These are phyloP conservation scores for Dipodascopsis uninucleata DNA, from an alignment of 805 yeast genomes.

Conservation along the genomic window DNA sequence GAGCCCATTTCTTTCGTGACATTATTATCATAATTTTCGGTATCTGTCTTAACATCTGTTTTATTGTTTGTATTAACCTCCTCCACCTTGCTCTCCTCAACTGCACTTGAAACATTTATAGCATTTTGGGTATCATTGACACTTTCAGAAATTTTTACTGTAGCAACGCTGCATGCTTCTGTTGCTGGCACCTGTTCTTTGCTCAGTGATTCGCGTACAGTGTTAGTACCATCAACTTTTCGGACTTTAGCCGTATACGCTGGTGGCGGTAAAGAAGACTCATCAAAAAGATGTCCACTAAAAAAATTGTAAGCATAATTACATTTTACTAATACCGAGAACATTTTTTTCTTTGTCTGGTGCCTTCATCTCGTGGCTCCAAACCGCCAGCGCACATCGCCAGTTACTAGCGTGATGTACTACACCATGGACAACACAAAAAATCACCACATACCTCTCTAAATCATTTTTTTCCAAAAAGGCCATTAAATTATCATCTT, in stretches of 20 bases:
- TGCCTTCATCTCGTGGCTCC: too few species aligned
- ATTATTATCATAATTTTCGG: too few species aligned
- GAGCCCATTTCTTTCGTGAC: too few species aligned
- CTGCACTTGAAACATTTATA: too few species aligned
- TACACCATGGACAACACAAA: constrained; percentile 3
- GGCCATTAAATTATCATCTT: constrained; percentile 42
- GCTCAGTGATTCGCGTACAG: constrained; percentile 6
- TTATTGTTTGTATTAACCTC: too few species aligned
- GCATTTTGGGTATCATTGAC: too few species aligned
- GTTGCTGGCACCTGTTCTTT: background rate
- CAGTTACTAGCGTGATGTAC: background rate
- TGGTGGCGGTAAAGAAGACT: constrained; percentile 35
- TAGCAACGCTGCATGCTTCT: background rate
- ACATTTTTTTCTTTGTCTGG: too few species aligned
- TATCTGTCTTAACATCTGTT: too few species aligned
- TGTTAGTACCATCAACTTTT: constrained; percentile 3
- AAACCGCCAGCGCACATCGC: background rate
- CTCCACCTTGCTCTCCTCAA: too few species aligned
- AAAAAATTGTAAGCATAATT: too few species aligned
- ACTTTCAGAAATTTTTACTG: too few species aligned
- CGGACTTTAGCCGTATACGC: constrained; percentile 9
- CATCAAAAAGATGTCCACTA: constrained; percentile 34
- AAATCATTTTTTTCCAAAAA: constrained; percentile 54
- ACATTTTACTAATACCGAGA: too few species aligned
- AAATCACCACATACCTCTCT: constrained; percentile 43